Base-by-base conservation (phyloP, 2,329 filamentous ascomycete species). In the Tympanopsis confertula region DNA sequence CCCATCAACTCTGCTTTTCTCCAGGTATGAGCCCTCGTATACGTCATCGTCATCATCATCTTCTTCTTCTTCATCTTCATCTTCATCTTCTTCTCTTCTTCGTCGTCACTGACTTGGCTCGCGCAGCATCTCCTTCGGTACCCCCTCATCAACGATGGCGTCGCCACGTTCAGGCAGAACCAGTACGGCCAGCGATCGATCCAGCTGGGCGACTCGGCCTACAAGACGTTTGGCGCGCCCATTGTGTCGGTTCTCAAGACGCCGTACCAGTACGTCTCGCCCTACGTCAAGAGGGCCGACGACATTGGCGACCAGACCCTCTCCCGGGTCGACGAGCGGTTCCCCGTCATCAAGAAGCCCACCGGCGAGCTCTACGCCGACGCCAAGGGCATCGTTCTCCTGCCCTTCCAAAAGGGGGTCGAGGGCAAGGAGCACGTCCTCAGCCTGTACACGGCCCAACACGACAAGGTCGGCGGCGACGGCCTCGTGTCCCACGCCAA, bases 241-340 rank as follows among this genome's bases (percentile, higher is more conserved):
- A 63, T 94, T 45, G 63, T 89, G 39, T 83, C 85, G 19, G 86
- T 86, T 62, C 66, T 95, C 50, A 61, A 77, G 50, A 83, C 74
- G 49, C 87, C 88, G 24, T 89, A 86, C 65, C 70, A 74, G 53
- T 91, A 85, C 57, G 73, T 94, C 45, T 78, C 79, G 38, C 88
- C 89, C 1, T 95, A 95, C 61, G 73, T 94, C 46, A 68, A 76
- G 56, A 86, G 80, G 58, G 88, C 79, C 52, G 91, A 96, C 57
- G 63, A 74, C 41, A 62, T 94, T 38, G 83, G 81, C 46, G 78
- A 86, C 59, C 68, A 74, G 55, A 74, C 80, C n/a, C 68, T 89
- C 45, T 65, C 60, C 50, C 75, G 71, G 52, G 65, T 89, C 48
- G 84, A 89, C 47, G 62, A 74, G 56, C 72, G 66, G 45, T 81